Base-by-base conservation (phyloP, 352 stramenopile genomes). In the Pythium inflatum region DNA sequence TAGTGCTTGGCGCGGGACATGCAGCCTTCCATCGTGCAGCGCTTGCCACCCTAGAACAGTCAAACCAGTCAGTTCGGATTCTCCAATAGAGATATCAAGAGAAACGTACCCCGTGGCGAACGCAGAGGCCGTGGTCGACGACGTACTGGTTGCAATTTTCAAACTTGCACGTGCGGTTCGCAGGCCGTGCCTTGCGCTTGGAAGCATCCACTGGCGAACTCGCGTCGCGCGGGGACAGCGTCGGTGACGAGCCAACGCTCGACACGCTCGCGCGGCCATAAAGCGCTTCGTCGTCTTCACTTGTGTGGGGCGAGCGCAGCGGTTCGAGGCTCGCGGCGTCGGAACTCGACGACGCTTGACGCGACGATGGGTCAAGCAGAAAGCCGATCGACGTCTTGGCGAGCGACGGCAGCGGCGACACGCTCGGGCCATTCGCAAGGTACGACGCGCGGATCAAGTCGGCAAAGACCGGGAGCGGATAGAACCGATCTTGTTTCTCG, bases 81-180 rank as follows among this genome's bases (percentile, higher is more conserved):
- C n/a, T n/a, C n/a, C n/a, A n/a, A n/a, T n/a, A n/a, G 16, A 59
- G 34, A 48, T 1, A 24, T 25, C 3, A 27, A 13, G 34, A 13
- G n/a, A 25, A 7, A 77, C 82, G 70, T 69, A 92, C 85, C 58
- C 85, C 83, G 50, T 93, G 85, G 25, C 85, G 83, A 54, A 91
- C 80, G 22, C 85, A 93, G 6, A 91, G 79, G 18, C 85, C 85
- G 57, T 90, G 81, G 45, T 93, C 83, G 43, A 91, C 85, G 38
- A 93, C 83, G 58, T 93, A 93, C 68, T 93, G 81, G 55, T 90
- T 83, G 54, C 85, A 93, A 27, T 74, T 78, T 54, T 91, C 83
- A 41, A 81, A 78, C 62, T 93, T 91, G 65, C 83, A 93, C 40
- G 89, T 85, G 45, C 85, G 83, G 34, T 81, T 90, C 12, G 83